Conservation (phyloP, 2,329 filamentous ascomycete genomes). For the Pestalotiopsis sp. region DNA sequence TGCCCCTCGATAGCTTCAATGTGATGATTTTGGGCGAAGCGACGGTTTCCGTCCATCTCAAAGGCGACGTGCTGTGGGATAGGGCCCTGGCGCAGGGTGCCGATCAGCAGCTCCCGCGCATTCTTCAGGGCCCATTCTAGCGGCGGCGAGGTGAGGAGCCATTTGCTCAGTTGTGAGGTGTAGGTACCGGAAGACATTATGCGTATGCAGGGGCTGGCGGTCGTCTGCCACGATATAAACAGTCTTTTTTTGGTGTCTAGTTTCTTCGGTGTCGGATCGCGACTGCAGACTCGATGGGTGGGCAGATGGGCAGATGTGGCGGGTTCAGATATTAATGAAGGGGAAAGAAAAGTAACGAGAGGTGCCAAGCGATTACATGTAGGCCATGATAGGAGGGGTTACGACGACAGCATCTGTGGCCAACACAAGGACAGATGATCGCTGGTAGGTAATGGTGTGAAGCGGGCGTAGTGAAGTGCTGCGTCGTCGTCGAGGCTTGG, state of each 20-base stretch:
- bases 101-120: slow-evolving; percentile 83
- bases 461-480: background rate
- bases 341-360: background rate
- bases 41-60: slow-evolving; percentile 97
- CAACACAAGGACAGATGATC: background rate
- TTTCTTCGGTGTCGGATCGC: background rate
- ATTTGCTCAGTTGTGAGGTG: slow-evolving; percentile 46
- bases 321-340: background rate
- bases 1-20: slow-evolving; percentile 98
- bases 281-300: background rate
- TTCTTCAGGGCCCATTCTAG: slow-evolving; percentile 85
- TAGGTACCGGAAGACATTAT: slow-evolving; percentile 1
- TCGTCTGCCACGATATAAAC: background rate
- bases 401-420: background rate
- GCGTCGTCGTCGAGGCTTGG: background rate
- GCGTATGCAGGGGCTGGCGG: background rate
- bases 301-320: background rate
- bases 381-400: background rate
- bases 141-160: slow-evolving; percentile 86
- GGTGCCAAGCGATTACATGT: background rate
- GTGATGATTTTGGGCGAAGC: slow-evolving; percentile 85
- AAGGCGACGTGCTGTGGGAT: slow-evolving; percentile 97
- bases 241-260: background rate
- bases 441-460: background rate
- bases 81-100: slow-evolving; percentile 84